These are phyloP conservation scores for Candida gorgasii DNA, from an alignment of 805 yeast genomes.

Conservation along the genomic window DNA sequence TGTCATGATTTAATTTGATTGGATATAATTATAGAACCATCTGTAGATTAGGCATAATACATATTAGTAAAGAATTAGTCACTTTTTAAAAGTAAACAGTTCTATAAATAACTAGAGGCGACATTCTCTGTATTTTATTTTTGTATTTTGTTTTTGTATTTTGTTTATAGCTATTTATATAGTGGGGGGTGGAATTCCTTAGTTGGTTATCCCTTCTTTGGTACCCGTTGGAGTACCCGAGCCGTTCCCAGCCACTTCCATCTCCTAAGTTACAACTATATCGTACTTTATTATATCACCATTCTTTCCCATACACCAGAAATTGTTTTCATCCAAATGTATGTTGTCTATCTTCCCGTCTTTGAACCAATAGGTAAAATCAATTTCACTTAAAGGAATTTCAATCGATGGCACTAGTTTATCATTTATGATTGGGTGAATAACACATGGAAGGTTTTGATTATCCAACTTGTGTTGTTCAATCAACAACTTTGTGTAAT, in stretches of 20 bases:
- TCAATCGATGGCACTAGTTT: conserved; percentile 40
- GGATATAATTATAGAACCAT: neutral
- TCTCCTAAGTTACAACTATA: conserved; percentile 11
- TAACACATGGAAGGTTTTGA: conserved; percentile 22
- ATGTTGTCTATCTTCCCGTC: conserved; percentile 40
- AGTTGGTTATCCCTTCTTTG: no score
- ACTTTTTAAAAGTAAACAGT: neutral
- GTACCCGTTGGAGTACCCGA: neutral
- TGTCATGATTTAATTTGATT: neutral
- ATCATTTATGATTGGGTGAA: conserved; percentile 40
- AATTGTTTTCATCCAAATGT: conserved; percentile 25
- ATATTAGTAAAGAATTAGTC: no score
- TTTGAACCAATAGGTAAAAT: conserved; percentile 31
- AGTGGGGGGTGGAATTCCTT: no score
- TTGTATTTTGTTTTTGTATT: neutral
- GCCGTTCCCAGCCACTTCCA: neutral
- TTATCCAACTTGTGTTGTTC: conserved; percentile 13
- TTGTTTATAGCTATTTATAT: no score
- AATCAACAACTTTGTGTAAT: conserved; percentile 23
- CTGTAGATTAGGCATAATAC: neutral
- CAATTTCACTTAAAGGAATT: conserved; percentile 34
- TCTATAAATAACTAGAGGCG: neutral
- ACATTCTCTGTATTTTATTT: neutral
- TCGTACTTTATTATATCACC: conserved; percentile 41
- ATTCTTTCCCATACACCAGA: conserved; percentile 41